Evolutionary conservation across 192 early-diverging fungal genomes (phyloP).

Genomic region (Podila epicladia): DNA sequence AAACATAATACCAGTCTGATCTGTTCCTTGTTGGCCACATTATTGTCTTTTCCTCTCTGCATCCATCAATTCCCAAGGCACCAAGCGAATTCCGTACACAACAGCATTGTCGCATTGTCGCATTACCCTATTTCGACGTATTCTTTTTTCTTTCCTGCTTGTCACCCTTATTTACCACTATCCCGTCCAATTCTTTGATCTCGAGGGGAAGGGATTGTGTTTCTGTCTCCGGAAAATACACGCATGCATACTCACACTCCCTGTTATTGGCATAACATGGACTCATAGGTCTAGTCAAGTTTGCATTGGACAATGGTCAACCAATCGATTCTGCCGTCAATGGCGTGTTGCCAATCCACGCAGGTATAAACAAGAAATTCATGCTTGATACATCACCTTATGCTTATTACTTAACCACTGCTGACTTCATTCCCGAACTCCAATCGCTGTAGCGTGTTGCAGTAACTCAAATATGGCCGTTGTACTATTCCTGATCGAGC

Average conservation of each 20-base stretch:
- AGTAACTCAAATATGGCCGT: constrained; percentile 68
- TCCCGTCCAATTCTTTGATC: not conserved
- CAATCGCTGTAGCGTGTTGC: constrained; percentile 42
- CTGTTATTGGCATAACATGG: constrained; percentile 2
- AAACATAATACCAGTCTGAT: not conserved
- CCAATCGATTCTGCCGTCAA: constrained; percentile 74
- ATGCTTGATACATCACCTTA: not conserved
- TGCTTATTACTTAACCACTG: not conserved
- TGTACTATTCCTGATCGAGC: constrained; percentile 74
- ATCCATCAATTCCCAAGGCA: not conserved
- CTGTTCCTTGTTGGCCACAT: not conserved
- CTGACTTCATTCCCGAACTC: not conserved
- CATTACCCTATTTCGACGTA: not conserved
- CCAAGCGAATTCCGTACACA: not conserved
- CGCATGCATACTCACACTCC: constrained; percentile 8
- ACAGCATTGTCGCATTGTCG: not conserved
- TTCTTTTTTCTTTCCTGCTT: not conserved
- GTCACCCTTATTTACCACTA: not conserved
- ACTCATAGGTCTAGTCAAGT: constrained; percentile 65
- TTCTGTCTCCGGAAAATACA: not conserved
- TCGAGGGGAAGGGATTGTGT: not conserved
- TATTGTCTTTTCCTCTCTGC: not conserved
- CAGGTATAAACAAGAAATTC: constrained; percentile 40
- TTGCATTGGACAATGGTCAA: constrained; percentile 75
- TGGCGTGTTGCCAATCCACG: constrained; percentile 75